phyloP scores from a whole-genome alignment of 495 filamentous ascomycete species.

The Bacidia rubella region DNA sequence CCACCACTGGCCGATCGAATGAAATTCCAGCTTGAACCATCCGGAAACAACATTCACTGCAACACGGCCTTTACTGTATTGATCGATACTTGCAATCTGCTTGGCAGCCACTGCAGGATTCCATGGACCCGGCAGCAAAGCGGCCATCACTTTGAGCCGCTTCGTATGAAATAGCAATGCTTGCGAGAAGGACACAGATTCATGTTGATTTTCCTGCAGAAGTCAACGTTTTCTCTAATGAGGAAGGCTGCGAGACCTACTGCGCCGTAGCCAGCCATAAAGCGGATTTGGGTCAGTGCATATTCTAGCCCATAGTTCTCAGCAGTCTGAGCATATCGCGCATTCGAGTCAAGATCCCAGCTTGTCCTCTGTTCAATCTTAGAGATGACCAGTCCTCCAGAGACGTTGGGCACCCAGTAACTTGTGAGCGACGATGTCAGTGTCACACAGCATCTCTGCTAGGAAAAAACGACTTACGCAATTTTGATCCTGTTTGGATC shows the following conservation, averaged over 20 bases:
- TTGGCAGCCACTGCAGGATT: slow-evolving; percentile 37
- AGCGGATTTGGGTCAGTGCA: slow-evolving; percentile 35
- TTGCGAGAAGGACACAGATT: slow-evolving; percentile 36
- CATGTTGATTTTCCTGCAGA: slow-evolving; percentile 29
- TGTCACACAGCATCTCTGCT: slow-evolving; percentile 4
- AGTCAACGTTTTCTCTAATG: not conserved
- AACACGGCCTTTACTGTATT: slow-evolving; percentile 32
- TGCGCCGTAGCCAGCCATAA: slow-evolving; percentile 36
- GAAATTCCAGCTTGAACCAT: slow-evolving; percentile 39
- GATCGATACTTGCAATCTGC: slow-evolving; percentile 36
- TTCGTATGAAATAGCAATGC: slow-evolving; percentile 31
- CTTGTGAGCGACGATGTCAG: slow-evolving; percentile 8
- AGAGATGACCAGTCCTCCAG: slow-evolving; percentile 33
- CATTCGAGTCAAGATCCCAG: slow-evolving; percentile 34
- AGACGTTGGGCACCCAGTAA: slow-evolving; percentile 39
- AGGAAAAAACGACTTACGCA: slow-evolving; percentile 12
- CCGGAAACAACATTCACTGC: slow-evolving; percentile 36
- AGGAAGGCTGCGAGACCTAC: slow-evolving; percentile 7
- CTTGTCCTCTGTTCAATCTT: slow-evolving; percentile 34
- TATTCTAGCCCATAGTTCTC: slow-evolving; percentile 34
- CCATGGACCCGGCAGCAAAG: slow-evolving; percentile 35
- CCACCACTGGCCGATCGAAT: slow-evolving; percentile 38
- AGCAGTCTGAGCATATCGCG: slow-evolving; percentile 30
- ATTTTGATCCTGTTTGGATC: slow-evolving; percentile 22
- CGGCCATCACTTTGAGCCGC: slow-evolving; percentile 34